Evolutionary conservation across 345 rosid genomes (phyloP), one percentile per base, ranked within the genome.

Genomic region (Isatis tinctoria): DNA sequence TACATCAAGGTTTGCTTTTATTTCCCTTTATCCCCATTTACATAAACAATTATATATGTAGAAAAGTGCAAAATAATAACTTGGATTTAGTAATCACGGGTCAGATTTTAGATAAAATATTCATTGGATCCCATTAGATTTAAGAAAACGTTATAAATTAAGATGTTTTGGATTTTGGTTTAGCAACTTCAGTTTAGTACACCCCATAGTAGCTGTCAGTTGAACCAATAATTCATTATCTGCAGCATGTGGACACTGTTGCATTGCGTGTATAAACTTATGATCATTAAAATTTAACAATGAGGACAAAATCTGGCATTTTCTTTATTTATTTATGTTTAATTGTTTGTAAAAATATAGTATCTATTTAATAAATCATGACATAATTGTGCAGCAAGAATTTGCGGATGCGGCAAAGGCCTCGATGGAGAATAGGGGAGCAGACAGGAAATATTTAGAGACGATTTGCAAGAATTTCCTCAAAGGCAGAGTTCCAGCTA

Each of bases 1-100:
- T 73, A 58, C 72, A 83, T 94, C 16, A 65, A 85, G 86, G 96
- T 92, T 65, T 12, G 76, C 18, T 59, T 59, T 57, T 16, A 5
- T 17, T 45, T 54, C 59, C 35, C 52, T 36, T 24, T 52, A 24
- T 70, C 60, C 28, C 27, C 14, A 0, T 10, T 49, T 49, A 59
- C 8, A 18, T 0, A 12, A 33, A 35, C 14, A 2, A 10, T 0
- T n/a, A 22, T 22, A 22, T 44, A 16, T 16, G 4, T 16, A 47
- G 30, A 8, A 32, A 32, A 32, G 8, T 0, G 6, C 8, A 32
- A 32, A 32, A 32, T 7, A 4, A 30, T 0, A 30, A 30, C 33
- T 30, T 30, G 6, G 33, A 32, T 32, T 32, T 32, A 32, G 35
- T 6, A 32, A 2, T 32, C 35, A 32, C 8, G 35, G 35, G 35